Percentiles rank a stretch among this genome's conserved stretches.
These are phyloP conservation scores for Boletus speciosus DNA, from an alignment of 768 basidiomycete genomes.

Conservation along the genomic window DNA sequence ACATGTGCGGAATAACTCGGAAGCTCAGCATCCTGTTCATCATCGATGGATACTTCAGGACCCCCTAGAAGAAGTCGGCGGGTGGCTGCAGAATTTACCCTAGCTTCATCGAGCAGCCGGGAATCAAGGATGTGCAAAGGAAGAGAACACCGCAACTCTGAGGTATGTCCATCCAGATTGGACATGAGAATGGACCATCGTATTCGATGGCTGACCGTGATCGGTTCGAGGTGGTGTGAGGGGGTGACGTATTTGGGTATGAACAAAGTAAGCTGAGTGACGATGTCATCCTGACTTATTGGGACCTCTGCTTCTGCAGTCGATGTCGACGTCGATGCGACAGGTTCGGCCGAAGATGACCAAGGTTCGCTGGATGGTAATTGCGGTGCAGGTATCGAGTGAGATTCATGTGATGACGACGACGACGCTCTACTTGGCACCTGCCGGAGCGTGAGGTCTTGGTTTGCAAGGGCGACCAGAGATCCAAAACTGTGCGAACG, in stretches of 20 bases:
- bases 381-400: not conserved
- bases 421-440: conserved; percentile 14
- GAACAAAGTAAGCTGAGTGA: conserved; percentile 56
- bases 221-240: conserved; percentile 71
- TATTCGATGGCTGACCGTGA: conserved; percentile 73
- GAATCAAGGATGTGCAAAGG: conserved; percentile 82
- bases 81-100: conserved; percentile 66
- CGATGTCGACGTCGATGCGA: conserved; percentile 5
- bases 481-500: conserved; percentile 16
- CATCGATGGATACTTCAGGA: conserved; percentile 36
- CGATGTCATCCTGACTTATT: conserved; percentile 44
- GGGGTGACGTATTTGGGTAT: conserved; percentile 65
- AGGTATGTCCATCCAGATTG: conserved; percentile 89
- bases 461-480: conserved; percentile 1
- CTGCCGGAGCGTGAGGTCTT: conserved; percentile 12
- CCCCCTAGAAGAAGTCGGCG: conserved; percentile 50
- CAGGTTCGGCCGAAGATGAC: conserved; percentile 4
- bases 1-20: conserved; percentile 90
- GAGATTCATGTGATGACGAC: conserved; percentile 16
- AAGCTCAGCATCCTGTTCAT: conserved; percentile 68
- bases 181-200: conserved; percentile 75
- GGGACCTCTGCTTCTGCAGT: conserved; percentile 18
- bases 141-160: conserved; percentile 91
- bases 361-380: not conserved
- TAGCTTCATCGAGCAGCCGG: conserved; percentile 70